Conservation (phyloP, 768 basidiomycete genomes). For the Psilocybe sp. region DNA sequence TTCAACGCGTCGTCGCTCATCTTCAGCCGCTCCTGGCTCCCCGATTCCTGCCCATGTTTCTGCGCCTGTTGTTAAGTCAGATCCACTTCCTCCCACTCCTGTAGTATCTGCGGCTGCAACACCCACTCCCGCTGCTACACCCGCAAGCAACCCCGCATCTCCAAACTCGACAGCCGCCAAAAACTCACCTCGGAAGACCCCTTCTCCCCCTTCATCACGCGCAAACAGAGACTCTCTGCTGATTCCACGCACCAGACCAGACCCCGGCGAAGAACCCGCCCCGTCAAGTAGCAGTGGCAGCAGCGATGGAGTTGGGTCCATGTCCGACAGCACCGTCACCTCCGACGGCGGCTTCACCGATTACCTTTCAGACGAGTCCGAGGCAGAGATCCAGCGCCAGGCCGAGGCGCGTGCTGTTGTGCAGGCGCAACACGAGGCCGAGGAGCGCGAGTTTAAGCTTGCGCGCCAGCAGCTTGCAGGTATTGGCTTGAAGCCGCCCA, state of each 20-base stretch:
- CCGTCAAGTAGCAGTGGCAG: constrained; percentile 63
- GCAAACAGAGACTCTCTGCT: not conserved
- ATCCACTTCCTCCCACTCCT: no score
- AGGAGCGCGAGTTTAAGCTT: constrained; percentile 79
- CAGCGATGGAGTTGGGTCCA: constrained; percentile 60
- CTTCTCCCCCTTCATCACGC: not conserved
- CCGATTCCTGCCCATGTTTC: not conserved
- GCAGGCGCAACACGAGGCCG: constrained; percentile 75
- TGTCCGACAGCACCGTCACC: constrained; percentile 74
- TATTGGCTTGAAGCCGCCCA: constrained; percentile 75
- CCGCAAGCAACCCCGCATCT: no score
- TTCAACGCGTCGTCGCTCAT: constrained; percentile 26
- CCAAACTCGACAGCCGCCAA: no score
- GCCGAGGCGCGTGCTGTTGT: constrained; percentile 78
- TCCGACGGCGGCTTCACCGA: constrained; percentile 89
- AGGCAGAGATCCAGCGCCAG: constrained; percentile 82
- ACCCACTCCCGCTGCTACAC: no score
- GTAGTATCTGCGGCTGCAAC: no score
- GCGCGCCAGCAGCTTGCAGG: constrained; percentile 75
- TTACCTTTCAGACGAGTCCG: constrained; percentile 91
- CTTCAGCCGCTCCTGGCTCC: constrained; percentile 18
- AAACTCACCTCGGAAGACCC: no score
- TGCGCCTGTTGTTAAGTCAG: no score
- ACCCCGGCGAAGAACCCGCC: constrained; percentile 38
- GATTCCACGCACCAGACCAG: constrained; percentile 26